Conservation (phyloP, 2,329 filamentous ascomycete genomes). For the Nectriaceae sp. region DNA sequence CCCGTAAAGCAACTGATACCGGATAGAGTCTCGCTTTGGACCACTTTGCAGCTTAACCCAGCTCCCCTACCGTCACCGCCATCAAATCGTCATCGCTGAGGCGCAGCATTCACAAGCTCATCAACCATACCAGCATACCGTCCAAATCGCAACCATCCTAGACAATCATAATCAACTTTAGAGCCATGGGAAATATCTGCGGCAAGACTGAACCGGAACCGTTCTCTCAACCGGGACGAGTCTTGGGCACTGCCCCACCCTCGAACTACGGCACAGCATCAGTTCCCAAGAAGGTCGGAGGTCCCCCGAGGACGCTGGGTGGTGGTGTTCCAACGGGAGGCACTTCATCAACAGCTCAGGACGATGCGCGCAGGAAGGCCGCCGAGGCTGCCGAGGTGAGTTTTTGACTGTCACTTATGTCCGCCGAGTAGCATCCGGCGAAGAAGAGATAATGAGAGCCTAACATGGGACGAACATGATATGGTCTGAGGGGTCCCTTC, state of each 20-base stretch:
- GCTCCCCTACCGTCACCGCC: no score
- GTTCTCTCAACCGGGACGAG: slow-evolving; percentile 73
- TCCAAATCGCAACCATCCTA: no score
- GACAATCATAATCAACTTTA: not conserved
- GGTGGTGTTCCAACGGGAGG: slow-evolving; percentile 38
- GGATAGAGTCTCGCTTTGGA: no score
- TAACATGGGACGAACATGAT: no score
- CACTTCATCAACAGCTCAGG: slow-evolving; percentile 32
- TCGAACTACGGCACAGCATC: slow-evolving; percentile 50
- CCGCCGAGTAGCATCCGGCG: not conserved
- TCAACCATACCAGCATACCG: no score
- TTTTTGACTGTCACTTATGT: slow-evolving; percentile 14
- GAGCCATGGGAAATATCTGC: slow-evolving; percentile 81
- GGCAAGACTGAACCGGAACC: slow-evolving; percentile 72
- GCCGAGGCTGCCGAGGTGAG: slow-evolving; percentile 83
- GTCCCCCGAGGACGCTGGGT: slow-evolving; percentile 66
- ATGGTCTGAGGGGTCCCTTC: no score
- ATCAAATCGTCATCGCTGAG: not conserved
- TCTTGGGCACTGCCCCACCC: slow-evolving; percentile 59
- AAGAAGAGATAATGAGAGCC: no score
- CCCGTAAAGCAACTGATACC: no score
- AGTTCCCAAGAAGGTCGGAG: slow-evolving; percentile 55
- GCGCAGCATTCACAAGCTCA: not conserved
- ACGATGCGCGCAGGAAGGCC: slow-evolving; percentile 71
- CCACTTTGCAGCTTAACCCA: no score